These are phyloP conservation scores for Penicillium robsamsonii DNA, from an alignment of 495 filamentous ascomycete species.

Conservation along the genomic window DNA sequence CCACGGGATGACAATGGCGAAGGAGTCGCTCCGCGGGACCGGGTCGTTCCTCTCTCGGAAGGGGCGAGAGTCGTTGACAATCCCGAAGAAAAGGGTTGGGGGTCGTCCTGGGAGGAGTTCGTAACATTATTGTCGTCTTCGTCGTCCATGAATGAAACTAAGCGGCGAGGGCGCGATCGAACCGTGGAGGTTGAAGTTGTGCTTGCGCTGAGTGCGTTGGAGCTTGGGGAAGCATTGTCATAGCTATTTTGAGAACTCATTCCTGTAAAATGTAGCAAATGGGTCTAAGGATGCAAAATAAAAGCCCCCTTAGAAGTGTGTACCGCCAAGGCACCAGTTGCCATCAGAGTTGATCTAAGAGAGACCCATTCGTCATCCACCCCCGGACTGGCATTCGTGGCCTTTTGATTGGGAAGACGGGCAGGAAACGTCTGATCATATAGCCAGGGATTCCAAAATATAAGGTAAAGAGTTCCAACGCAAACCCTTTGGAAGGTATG, in stretches of 20 bases:
- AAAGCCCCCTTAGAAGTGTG: slow-evolving; percentile 32
- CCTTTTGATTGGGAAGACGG: slow-evolving; percentile 16
- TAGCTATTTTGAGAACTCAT: slow-evolving; percentile 48
- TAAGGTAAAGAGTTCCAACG: background rate
- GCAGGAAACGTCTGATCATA: slow-evolving; percentile 9
- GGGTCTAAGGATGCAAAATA: slow-evolving; percentile 20
- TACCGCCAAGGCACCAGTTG: slow-evolving; percentile 41
- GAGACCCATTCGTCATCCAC: slow-evolving; percentile 48
- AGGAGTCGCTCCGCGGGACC: slow-evolving; percentile 42
- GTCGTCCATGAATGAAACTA: slow-evolving; percentile 44
- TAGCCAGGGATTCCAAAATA: slow-evolving; percentile 4
- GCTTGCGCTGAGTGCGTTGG: slow-evolving; percentile 34
- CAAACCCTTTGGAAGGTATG: background rate
- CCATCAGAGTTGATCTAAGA: slow-evolving; percentile 42
- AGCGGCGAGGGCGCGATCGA: slow-evolving; percentile 44
- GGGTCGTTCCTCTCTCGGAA: slow-evolving; percentile 27
- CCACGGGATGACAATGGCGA: slow-evolving; percentile 46
- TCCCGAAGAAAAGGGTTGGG: slow-evolving; percentile 34
- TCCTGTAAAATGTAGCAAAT: slow-evolving; percentile 28
- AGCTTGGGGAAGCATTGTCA: slow-evolving; percentile 39
- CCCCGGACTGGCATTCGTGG: slow-evolving; percentile 39
- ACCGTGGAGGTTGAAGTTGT: slow-evolving; percentile 39
- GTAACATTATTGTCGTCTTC: slow-evolving; percentile 26
- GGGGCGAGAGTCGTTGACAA: slow-evolving; percentile 30
- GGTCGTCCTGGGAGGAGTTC: slow-evolving; percentile 24